Evolutionary conservation across 2,329 filamentous ascomycete genomes (phyloP), one percentile per base, ranked within the genome.

Genomic region (Ceratocystis papillata): DNA sequence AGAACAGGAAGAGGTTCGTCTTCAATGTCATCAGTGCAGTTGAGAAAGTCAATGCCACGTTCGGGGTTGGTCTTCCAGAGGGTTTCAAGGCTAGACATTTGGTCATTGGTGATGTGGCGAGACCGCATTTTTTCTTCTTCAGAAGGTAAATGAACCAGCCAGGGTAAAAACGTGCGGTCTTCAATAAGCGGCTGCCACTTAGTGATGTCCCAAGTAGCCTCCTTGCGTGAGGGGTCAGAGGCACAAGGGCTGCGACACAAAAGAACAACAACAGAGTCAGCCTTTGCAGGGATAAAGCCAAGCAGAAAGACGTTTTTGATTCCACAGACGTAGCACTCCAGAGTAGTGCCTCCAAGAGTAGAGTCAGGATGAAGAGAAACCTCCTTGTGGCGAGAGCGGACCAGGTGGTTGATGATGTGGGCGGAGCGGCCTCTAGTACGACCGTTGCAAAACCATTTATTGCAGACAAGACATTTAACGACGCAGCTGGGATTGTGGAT

Each of bases 191-290:
- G 94, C 75, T 97, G 92, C 94, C 94, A 99, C 73, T 92, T 86
- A 30, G 93, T 96, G 5, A 92, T 95, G 75, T 99, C 94, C 94
- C 94, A 99, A 75, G 94, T 99, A 92, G 99, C 97, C 73, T 99
- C 94, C 77, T 99, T 99, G 70, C 90, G 93, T 44, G 94, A 97
- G 1, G 92, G 89, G 78, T 89, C 93, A 33, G 94, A 88, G 44
- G 93, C 94, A 76, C 94, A 99, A 60, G 94, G 94, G 76, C 97
- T 94, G 68, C 94, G 91, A 75, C 94, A 99, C 46, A 99, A 83
- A 57, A 99, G 84, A 28, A 99, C 94, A 6, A 99, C 95, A 33
- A 99, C 94, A 0, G 94, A 96, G 73, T 99, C 95, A 10, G 94
- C 97, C 75, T 99, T 99, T 66, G 94, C 94, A 8, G 94, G 95